phyloP scores from a whole-genome alignment of 2,329 filamentous ascomycete species.

The Fusarium sp. region DNA sequence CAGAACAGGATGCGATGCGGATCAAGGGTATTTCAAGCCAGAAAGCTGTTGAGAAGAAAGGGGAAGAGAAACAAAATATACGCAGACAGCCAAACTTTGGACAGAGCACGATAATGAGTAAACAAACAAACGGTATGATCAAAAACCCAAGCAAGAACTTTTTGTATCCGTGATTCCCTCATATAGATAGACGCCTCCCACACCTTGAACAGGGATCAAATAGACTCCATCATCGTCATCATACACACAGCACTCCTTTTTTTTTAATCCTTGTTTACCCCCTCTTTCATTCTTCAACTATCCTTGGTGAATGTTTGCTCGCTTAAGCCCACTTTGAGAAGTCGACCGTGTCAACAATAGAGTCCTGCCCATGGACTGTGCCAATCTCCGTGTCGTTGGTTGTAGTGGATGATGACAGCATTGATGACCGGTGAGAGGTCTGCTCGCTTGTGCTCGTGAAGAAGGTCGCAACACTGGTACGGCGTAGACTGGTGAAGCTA shows the following conservation, averaged over 20 bases:
- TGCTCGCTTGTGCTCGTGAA: slow-evolving; percentile 65
- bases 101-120: slow-evolving; percentile 17
- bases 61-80: slow-evolving; percentile 5
- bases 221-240: slow-evolving; percentile 27
- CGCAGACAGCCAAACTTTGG: slow-evolving; percentile 9
- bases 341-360: slow-evolving; percentile 50
- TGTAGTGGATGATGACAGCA: slow-evolving; percentile 60
- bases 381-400: slow-evolving; percentile 63
- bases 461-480: slow-evolving; percentile 71
- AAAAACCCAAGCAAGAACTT: slow-evolving; percentile 40
- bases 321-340: slow-evolving; percentile 52
- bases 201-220: slow-evolving; percentile 11
- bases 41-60: slow-evolving; percentile 16
- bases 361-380: slow-evolving; percentile 43
- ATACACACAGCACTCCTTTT: slow-evolving; percentile 14
- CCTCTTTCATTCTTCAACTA: neutral
- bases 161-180: slow-evolving; percentile 43
- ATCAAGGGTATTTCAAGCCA: slow-evolving; percentile 21
- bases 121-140: neutral
- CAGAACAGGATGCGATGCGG: slow-evolving; percentile 1
- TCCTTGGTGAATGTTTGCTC: slow-evolving; percentile 1
- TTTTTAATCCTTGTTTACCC: neutral
- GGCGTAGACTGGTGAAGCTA: slow-evolving; percentile 66
- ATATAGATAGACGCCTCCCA: slow-evolving; percentile 45
- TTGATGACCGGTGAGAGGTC: slow-evolving; percentile 65